phyloP scores from a whole-genome alignment of 2,329 filamentous ascomycete species.

The Colletotrichum lini region DNA sequence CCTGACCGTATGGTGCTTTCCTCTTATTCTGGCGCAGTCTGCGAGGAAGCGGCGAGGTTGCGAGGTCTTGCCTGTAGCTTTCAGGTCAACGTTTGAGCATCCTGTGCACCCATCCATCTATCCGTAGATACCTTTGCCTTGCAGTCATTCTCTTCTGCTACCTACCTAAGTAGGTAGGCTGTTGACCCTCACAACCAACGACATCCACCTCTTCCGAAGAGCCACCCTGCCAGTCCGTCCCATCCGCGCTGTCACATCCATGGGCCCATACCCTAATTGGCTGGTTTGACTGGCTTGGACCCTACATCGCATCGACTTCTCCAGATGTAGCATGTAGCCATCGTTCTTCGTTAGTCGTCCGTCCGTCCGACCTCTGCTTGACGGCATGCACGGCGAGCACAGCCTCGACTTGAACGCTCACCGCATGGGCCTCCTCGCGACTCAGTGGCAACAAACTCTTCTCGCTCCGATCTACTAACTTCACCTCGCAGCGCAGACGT shows the following conservation, averaged over 20 bases:
- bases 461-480: constrained; percentile 15
- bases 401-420: constrained; percentile 27
- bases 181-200: not conserved
- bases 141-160: not conserved
- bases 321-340: not conserved
- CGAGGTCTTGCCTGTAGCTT: constrained; percentile 7
- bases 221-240: not conserved
- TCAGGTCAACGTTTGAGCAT: constrained; percentile 7
- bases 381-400: constrained; percentile 28
- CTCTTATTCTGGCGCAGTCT: constrained; percentile 9
- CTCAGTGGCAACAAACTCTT: constrained; percentile 32
- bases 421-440: constrained; percentile 39
- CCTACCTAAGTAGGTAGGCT: not conserved
- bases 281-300: no score
- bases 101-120: not conserved
- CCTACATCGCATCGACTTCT: not conserved
- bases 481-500: not conserved
- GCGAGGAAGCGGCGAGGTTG: constrained; percentile 3
- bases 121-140: not conserved
- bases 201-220: constrained; percentile 8
- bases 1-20: constrained; percentile 21
- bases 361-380: not conserved
- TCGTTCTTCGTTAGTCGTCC: not conserved
- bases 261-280: not conserved
- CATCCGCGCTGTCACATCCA: not conserved